A percentile compares a stretch with the other conserved stretches of the same genome.
Conservation (phyloP, 768 basidiomycete species). For the Agaricus blazei region DNA sequence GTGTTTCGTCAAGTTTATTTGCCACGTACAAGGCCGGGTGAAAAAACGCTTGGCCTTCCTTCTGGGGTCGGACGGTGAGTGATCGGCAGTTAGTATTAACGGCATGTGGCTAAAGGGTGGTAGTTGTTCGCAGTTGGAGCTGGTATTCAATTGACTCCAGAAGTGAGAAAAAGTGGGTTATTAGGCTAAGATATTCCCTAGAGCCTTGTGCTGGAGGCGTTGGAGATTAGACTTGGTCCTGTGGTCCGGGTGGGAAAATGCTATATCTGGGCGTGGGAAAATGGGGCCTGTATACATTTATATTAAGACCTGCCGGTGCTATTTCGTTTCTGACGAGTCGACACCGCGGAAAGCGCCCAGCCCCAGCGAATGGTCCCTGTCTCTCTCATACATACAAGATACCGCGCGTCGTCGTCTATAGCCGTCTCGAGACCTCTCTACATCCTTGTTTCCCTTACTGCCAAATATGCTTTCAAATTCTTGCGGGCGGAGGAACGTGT, state of each 20-base stretch:
- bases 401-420: conserved; percentile 10
- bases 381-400: conserved; percentile 19
- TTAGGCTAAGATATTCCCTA: too few species aligned
- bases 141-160: too few species aligned
- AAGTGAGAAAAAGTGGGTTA: too few species aligned
- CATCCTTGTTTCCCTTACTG: conserved; percentile 35
- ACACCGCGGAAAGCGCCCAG: not conserved
- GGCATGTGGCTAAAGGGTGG: too few species aligned
- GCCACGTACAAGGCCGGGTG: too few species aligned
- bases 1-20: too few species aligned
- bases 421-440: conserved; percentile 36
- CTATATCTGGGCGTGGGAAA: not conserved
- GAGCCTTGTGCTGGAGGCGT: not conserved
- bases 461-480: conserved; percentile 40
- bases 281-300: not conserved
- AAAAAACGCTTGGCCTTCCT: too few species aligned
- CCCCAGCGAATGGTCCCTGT: conserved; percentile 40
- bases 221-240: not conserved
- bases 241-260: not conserved
- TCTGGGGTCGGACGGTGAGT: too few species aligned
- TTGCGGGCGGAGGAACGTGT: conserved; percentile 20
- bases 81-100: too few species aligned
- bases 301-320: not conserved
- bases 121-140: too few species aligned
- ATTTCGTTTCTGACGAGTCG: not conserved